Base-by-base conservation (phyloP, 2,329 filamentous ascomycete genomes). In the Pezicula carpinea region DNA sequence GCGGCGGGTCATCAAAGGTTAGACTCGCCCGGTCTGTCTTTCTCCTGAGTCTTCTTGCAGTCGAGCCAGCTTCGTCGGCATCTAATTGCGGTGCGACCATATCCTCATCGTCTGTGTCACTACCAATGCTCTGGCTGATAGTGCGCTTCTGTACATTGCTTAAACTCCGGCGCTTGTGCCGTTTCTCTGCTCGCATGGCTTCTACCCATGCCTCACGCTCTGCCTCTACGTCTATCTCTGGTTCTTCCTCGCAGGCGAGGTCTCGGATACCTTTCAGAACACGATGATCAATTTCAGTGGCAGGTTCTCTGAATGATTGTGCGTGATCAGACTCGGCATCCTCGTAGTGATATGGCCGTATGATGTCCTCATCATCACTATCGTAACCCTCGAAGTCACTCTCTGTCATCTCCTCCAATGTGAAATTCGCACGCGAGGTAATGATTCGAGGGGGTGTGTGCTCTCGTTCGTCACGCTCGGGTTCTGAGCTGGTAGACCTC, bases 51-150 rank as follows among this genome's bases (percentile, higher is more conserved):
- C 63, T 56, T 29, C 63, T 53, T n/a, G 59, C 61, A 51, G 58
- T 63, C 13, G 54, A 55, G 14, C 61, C 59, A 11, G 54, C 59
- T 26, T 64, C 60, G 44, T 59, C 61, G 3, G 56, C 53, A n/a
- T 54, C 56, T 14, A 60, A 54, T 29, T 59, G 54, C n/a, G 49
- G 53, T 14, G 56, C 52, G 7, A 59, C 57, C 40, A 65, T 46
- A 43, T 65, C 63, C 42, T 64, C 61, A 13, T 65, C 60, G 42
- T 65, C 63, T 4, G 59, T 64, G 47, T 61, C 63, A 45, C 58
- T 61, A 6, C 62, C 62, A 31, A 65, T 61, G 45, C 60, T 64
- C 49, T 63, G 55, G 29, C 53, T 58, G 8, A 62, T 38, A 6
- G 57, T 61, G 15, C 63, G 47, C 47, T 65, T 65, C 39, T 61